Conservation (phyloP, 352 stramenopile species). For the Pythium guiyangense region DNA sequence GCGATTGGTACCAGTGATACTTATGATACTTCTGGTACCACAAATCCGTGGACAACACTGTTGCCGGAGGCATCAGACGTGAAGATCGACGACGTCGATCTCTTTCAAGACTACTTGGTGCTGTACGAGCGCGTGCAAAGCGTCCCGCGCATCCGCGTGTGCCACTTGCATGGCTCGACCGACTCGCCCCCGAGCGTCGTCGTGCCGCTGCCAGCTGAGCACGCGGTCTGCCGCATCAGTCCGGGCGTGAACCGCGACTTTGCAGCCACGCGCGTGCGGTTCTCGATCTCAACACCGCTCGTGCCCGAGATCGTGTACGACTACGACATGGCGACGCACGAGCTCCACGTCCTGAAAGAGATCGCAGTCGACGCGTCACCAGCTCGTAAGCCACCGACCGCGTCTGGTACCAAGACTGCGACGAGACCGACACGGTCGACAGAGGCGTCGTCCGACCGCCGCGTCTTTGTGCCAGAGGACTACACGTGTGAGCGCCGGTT, state of each 20-base stretch:
- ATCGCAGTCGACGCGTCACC: slow-evolving; percentile 17
- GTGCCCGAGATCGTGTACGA: slow-evolving; percentile 76
- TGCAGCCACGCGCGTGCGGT: slow-evolving; percentile 45
- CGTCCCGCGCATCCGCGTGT: slow-evolving; percentile 71
- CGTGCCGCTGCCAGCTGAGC: slow-evolving; percentile 50
- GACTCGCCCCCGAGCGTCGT: slow-evolving; percentile 22
- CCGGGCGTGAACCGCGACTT: slow-evolving; percentile 84
- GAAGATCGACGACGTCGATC: slow-evolving; percentile 87
- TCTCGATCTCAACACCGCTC: slow-evolving; percentile 69
- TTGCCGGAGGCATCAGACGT: slow-evolving; percentile 52
- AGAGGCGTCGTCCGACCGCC: too few relatives aligned
- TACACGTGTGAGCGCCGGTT: slow-evolving; percentile 39
- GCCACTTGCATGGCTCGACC: slow-evolving; percentile 7
- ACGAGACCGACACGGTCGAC: slow-evolving; percentile 1
- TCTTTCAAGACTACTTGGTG: slow-evolving; percentile 77
- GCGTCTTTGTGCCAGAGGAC: slow-evolving; percentile 17
- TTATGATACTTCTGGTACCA: slow-evolving; percentile 1
- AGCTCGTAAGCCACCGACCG: neutral
- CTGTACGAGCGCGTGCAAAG: slow-evolving; percentile 77
- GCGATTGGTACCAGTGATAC: neutral
- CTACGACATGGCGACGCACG: slow-evolving; percentile 54
- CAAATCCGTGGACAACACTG: slow-evolving; percentile 36
- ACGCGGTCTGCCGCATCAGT: slow-evolving; percentile 52
- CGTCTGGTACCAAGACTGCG: neutral
- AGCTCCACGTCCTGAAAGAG: slow-evolving; percentile 54